phyloP scores from a whole-genome alignment of 306 rosid genomes.

The Rubus idaeus region DNA sequence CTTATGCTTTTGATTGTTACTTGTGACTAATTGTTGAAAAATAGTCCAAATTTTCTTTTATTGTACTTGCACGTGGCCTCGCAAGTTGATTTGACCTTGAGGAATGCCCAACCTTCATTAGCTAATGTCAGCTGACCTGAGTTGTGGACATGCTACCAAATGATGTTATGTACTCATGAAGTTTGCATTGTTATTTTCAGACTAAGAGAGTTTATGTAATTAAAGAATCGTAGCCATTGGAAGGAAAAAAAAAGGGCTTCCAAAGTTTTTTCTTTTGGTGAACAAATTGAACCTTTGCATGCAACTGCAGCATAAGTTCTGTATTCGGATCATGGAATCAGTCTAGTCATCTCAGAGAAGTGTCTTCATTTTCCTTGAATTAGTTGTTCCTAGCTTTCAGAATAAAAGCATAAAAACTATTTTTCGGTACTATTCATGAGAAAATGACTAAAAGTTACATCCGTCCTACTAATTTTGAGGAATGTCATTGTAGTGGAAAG shows the following conservation, averaged over 20 bases:
- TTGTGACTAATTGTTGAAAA: background rate
- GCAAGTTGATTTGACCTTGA: background rate
- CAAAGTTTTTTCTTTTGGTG: background rate
- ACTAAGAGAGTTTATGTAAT: background rate
- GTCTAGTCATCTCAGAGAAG: background rate
- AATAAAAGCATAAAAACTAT: background rate
- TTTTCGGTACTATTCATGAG: background rate
- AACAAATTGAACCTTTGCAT: background rate
- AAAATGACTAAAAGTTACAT: background rate
- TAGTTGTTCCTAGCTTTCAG: background rate
- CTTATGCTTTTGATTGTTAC: background rate
- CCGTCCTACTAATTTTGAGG: background rate
- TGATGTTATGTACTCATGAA: background rate
- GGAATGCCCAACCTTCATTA: background rate
- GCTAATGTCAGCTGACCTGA: background rate
- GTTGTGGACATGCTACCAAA: background rate
- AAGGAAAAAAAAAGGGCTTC: background rate
- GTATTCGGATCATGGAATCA: background rate
- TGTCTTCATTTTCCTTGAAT: constrained; percentile 2
- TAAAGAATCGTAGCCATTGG: background rate
- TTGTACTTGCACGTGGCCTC: background rate
- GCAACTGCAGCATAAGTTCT: background rate
- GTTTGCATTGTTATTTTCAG: background rate
- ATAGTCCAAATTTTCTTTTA: background rate
- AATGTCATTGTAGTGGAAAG: background rate